A percentile compares a stretch with the other conserved stretches of the same genome.
phyloP scores from a whole-genome alignment of 2,329 filamentous ascomycete species.

The Aspergillus sp. region DNA sequence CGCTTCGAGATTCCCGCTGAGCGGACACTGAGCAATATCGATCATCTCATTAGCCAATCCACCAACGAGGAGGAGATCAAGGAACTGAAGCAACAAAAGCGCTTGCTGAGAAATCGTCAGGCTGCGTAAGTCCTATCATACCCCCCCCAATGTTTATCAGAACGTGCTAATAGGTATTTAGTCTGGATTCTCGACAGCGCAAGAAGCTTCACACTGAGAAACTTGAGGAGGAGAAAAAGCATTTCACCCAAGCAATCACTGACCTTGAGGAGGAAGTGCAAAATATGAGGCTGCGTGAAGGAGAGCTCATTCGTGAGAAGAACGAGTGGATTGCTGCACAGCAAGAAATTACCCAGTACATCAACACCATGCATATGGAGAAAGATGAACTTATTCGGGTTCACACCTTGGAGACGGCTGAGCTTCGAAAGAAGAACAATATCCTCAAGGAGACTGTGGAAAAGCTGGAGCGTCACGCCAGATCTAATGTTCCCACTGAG shows the following conservation, averaged over 20 bases:
- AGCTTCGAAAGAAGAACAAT: constrained; percentile 88
- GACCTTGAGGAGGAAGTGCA: constrained; percentile 76
- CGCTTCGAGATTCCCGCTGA: constrained; percentile 96
- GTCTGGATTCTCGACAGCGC: constrained; percentile 91
- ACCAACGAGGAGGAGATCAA: constrained; percentile 86
- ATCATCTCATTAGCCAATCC: constrained; percentile 83
- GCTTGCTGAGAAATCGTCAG: constrained; percentile 89
- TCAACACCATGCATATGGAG: constrained; percentile 76
- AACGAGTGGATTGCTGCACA: constrained; percentile 68
- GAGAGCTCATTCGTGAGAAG: constrained; percentile 54
- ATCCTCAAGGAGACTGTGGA: constrained; percentile 69
- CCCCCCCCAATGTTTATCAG: constrained; percentile 19
- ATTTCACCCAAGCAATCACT: constrained; percentile 72
- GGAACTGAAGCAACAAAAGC: constrained; percentile 97
- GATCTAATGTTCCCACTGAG: constrained; percentile 60
- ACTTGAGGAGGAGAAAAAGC: constrained; percentile 95
- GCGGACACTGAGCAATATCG: constrained; percentile 91
- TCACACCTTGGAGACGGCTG: constrained; percentile 86
- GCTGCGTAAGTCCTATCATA: constrained; percentile 71
- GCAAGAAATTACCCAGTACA: constrained; percentile 71
- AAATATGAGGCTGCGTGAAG: constrained; percentile 63
- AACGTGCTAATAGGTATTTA: constrained; percentile 37
- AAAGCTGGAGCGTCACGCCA: constrained; percentile 43
- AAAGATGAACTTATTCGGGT: constrained; percentile 87
- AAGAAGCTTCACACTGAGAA: constrained; percentile 99